phyloP scores from a whole-genome alignment of 805 yeast species.

The Wickerhamia fluorescens region DNA sequence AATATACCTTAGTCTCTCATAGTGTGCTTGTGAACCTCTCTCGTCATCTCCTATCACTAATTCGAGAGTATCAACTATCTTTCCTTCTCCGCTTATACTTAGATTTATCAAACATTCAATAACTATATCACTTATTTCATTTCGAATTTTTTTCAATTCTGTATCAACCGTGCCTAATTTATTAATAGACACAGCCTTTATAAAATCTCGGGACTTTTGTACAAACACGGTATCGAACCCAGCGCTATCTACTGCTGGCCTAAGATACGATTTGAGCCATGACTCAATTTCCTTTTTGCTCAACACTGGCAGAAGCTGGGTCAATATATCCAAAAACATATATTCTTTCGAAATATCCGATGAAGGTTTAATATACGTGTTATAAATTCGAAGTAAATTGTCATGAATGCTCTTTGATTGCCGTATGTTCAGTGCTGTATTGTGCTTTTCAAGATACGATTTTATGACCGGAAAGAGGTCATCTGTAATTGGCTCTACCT shows the following conservation, averaged over 20 bases:
- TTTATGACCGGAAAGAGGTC: slow-evolving; percentile 3
- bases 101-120: slow-evolving; percentile 19
- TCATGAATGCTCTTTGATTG: slow-evolving; percentile 26
- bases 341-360: slow-evolving; percentile 25
- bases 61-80: slow-evolving; percentile 11
- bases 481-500: not conserved
- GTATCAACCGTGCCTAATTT: slow-evolving; percentile 14
- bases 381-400: slow-evolving; percentile 30
- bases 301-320: slow-evolving; percentile 24
- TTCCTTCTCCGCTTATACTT: slow-evolving; percentile 14
- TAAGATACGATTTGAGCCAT: slow-evolving; percentile 46
- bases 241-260: slow-evolving; percentile 53
- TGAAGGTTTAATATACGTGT: slow-evolving; percentile 19
- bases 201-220: slow-evolving; percentile 20
- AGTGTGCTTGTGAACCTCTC: slow-evolving; percentile 24
- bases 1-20: slow-evolving; percentile 45
- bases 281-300: slow-evolving; percentile 23
- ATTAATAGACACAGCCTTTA: slow-evolving; percentile 14
- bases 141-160: slow-evolving; percentile 12
- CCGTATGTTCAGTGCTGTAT: slow-evolving; percentile 22
- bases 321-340: slow-evolving; percentile 33
- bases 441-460: slow-evolving; percentile 20
- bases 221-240: slow-evolving; percentile 40
- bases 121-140: slow-evolving; percentile 14
- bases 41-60: slow-evolving; percentile 10